Evolutionary conservation across 768 basidiomycete genomes (phyloP), one percentile per base, ranked within the genome.

Genomic region (Pleurotus salmoneostramineus): DNA sequence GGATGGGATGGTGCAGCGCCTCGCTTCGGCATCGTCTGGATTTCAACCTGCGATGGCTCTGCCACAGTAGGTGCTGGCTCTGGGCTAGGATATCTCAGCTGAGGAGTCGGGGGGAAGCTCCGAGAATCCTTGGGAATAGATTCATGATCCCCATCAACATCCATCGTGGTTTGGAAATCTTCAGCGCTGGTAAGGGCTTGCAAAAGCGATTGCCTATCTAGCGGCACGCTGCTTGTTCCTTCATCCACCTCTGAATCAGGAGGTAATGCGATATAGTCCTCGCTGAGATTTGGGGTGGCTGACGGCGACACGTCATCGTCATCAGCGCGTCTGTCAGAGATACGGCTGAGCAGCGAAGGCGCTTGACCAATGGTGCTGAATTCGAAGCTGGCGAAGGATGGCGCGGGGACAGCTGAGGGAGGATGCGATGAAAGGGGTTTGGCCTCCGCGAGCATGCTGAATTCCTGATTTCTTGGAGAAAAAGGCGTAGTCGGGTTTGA

Each of bases 311-410:
- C 21, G 43, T 56, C 50, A 7, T 56, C 60, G 32, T 67, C 65
- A 15, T 61, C 56, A 49, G 54, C 64, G 44, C 70, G 65, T 2
- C 71, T 64, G 40, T 66, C 65, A 34, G 79, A 74, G 36, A 87
- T 71, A 21, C 85, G 81, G 60, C 73, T 76, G 31, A 87, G 72
- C 15, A 87, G 70, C 11, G 72, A 69, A 0, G 84, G 83, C 58
- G 72, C 68, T 63, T 81, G 77, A 32, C 85, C 85, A 42, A 88
- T 87, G 3, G 68, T 76, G 8, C 61, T 67, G 65, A 86, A 87
- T 31, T 70, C 72, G 64, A 85, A 75, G 55, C 71, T 65, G n/a
- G 74, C 61, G 56, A 83, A 76, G 44, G 61, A 50, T n/a, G 66
- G 72, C 3, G 81, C 75, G 8, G 62, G 76, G 74, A 66, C 40